Conservation (phyloP, 2,329 filamentous ascomycete species). For the Aspergillus persii region DNA sequence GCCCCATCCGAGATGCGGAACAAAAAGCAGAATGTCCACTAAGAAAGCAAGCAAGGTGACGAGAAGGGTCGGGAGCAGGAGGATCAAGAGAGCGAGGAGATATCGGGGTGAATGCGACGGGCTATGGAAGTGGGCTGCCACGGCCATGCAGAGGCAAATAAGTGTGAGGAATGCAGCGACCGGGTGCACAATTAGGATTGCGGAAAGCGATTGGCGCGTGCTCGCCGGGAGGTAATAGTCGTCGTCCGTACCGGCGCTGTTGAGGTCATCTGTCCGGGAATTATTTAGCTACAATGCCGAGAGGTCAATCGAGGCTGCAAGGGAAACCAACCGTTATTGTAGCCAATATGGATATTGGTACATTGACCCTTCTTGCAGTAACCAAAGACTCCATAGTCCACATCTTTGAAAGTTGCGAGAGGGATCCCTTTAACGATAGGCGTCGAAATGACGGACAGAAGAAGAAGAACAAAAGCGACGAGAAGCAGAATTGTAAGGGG, state of each 20-base stretch:
- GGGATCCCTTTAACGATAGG: conserved; percentile 85
- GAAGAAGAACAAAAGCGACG: conserved; percentile 76
- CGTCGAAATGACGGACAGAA: conserved; percentile 86
- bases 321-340: conserved; percentile 68
- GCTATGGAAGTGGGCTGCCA: conserved; percentile 78
- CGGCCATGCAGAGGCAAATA: conserved; percentile 76
- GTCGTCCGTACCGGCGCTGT: conserved; percentile 41
- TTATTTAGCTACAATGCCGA: conserved; percentile 1
- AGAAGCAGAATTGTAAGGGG: conserved; percentile 84
- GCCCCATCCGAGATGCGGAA: conserved; percentile 90
- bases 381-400: conserved; percentile 90
- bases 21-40: conserved; percentile 89
- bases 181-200: conserved; percentile 88
- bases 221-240: conserved; percentile 65
- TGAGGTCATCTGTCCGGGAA: conserved; percentile 30
- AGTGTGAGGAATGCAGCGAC: conserved; percentile 83
- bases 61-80: conserved; percentile 80
- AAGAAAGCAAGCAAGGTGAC: conserved; percentile 84
- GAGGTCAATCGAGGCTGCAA: background rate
- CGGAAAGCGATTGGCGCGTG: conserved; percentile 69
- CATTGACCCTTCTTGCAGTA: conserved; percentile 70
- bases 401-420: conserved; percentile 71
- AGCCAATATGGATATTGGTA: conserved; percentile 75
- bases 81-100: conserved; percentile 78
- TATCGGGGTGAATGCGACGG: conserved; percentile 89